Evolutionary conservation across 768 basidiomycete genomes (phyloP), one percentile per base, ranked within the genome.

Genomic region (Pulveroboletus sp.): DNA sequence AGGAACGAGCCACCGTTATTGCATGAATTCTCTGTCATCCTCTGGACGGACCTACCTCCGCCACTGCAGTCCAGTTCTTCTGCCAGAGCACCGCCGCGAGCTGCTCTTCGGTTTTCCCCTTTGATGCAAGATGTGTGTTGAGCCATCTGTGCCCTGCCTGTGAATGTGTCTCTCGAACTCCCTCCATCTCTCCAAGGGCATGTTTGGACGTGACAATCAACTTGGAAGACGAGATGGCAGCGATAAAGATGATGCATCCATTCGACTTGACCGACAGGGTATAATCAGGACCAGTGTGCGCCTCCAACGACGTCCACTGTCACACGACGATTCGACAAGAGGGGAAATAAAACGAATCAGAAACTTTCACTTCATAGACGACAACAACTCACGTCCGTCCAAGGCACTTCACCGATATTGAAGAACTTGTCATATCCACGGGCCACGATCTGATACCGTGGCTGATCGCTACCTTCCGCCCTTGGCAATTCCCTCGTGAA

Each of bases 371-470:
- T 24, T n/a, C 35, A n/a, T n/a, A 20, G 45, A 5, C n/a, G n/a
- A n/a, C n/a, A n/a, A n/a, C n/a, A n/a, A 73, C 89, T 58, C 63
- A 95, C 95, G 49, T 83, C 83, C 1, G 87, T 94, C 93, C 94
- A 98, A 3, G 86, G 89, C 5, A 97, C 92, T 67, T 99, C 96
- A 4, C 85, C 90, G 26, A 96, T 90, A 63, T 96, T 97, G 76
- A 97, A 98, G 70, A 99, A 98, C 73, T 99, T 99, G 74, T 98
- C 96, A 64, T 99, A 98, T 0, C 95, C 96, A 39, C 96, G 74
- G 0, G 80, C 86, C 2, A 96, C 83, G 49, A 99, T 93, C 48
- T 83, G 72, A 51, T 75, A 68, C 45, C 62, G 64, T 41, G 53
- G 59, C 75, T 65, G 70, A 32, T 61, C 65, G 36, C 66, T 61